Percentiles rank a stretch among this genome's conserved stretches.
phyloP scores from a whole-genome alignment of 2,329 filamentous ascomycete genomes.

The Penicillium sp. region DNA sequence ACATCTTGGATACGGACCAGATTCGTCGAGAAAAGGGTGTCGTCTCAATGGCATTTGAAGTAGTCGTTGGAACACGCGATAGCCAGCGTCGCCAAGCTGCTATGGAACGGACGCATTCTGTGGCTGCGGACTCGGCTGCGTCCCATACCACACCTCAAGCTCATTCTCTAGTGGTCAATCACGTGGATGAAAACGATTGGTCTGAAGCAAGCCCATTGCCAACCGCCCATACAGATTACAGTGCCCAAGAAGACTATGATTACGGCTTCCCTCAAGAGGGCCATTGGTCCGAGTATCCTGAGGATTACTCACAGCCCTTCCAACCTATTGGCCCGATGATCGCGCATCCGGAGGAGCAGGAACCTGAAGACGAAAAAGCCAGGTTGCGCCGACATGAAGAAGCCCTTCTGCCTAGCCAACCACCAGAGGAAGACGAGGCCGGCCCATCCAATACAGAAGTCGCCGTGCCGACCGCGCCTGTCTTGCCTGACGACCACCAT shows the following conservation, averaged over 20 bases:
- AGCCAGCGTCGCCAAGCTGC: conserved; percentile 59
- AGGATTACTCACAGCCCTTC: conserved; percentile 28
- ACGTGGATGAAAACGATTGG: conserved; percentile 33
- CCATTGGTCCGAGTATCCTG: conserved; percentile 33
- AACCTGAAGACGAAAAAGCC: conserved; percentile 76
- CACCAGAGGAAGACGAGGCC: conserved; percentile 54
- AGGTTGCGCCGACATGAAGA: conserved; percentile 75
- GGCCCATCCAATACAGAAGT: conserved; percentile 48
- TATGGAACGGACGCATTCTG: conserved; percentile 34
- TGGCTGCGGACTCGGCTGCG: conserved; percentile 34
- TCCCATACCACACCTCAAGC: conserved; percentile 18
- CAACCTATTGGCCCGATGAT: conserved; percentile 28
- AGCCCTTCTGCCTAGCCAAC: conserved; percentile 77
- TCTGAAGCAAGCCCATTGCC: conserved; percentile 26
- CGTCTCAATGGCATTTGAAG: conserved; percentile 82
- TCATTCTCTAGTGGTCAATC: conserved; percentile 13
- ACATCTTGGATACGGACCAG: conserved; percentile 83
- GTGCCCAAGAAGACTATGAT: conserved; percentile 24
- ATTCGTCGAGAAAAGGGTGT: conserved; percentile 88
- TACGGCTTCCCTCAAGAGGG: conserved; percentile 31
- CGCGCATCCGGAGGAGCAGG: conserved; percentile 57
- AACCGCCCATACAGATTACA: conserved; percentile 24
- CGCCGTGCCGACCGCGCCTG: conserved; percentile 48
- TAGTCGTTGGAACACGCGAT: conserved; percentile 83
- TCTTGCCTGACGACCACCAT: conserved; percentile 53